Evolutionary conservation across 768 basidiomycete species (phyloP), one percentile per base, ranked within the genome.

Genomic region (Boletus fagicola): DNA sequence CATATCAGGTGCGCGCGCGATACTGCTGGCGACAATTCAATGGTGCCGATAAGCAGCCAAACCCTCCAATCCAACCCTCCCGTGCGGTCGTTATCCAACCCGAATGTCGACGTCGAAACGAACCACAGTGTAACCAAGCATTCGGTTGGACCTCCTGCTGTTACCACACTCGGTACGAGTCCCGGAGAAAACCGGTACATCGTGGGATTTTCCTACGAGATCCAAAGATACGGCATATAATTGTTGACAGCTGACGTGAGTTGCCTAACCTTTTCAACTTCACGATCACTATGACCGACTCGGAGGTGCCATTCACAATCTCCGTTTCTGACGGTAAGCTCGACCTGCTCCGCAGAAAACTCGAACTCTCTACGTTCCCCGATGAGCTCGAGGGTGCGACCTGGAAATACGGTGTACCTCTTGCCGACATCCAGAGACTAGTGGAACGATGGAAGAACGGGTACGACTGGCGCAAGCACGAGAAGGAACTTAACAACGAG

Each of bases 401-500:
- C 0, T 77, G 79, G 75, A 76, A 74, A 22, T 86, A 85, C 50
- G 85, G 85, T 5, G 74, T 22, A 0, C 82, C 84, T 1, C 73
- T 83, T 4, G 68, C 72, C 0, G 78, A 83, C 56, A 58, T 86
- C 13, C 72, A 77, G 50, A 76, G 82, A 7, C 74, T 86, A 1
- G 72, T 77, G 0, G 70, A 69, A 5, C 71, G 75, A 42, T 87
- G 85, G 85, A 76, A 74, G 62, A 67, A 74, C 51, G 79, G 76
- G 0, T 85, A 78, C 58, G 77, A 86, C 70, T 87, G 86, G 84
- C 72, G 77, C 56, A 77, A 71, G 51, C 66, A 81, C 16, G 84
- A 87, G 64, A 73, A 70, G 0, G 66, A 66, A 15, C 68, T 87
- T 57, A 86, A 87, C 61, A 66, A 68, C 3, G 75, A 78, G 45